Percentiles rank a stretch among this genome's conserved stretches.
Conservation (phyloP, 768 basidiomycete genomes). For the Mycena filopes region DNA sequence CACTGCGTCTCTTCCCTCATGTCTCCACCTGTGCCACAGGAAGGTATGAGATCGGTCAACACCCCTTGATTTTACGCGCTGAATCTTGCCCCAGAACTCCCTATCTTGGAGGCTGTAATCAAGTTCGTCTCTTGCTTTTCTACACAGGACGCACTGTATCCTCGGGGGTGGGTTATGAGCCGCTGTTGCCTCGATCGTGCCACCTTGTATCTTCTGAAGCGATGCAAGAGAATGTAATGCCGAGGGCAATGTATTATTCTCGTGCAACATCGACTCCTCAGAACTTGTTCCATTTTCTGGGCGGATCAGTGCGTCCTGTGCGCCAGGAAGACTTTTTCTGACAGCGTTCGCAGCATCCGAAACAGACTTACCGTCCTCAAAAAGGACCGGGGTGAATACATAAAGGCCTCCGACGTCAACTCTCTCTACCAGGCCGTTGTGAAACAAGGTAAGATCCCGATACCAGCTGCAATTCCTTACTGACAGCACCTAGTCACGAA, state of each 20-base stretch:
- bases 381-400: constrained; percentile 92
- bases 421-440: constrained; percentile 92
- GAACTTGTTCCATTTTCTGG: constrained; percentile 11
- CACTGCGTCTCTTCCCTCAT: constrained; percentile 45
- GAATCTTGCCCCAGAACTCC: constrained; percentile 70
- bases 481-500: constrained; percentile 72
- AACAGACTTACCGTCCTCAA: constrained; percentile 95
- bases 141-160: constrained; percentile 25
- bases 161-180: neutral
- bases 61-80: constrained; percentile 29
- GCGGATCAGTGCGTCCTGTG: constrained; percentile 36
- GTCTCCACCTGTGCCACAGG: constrained; percentile 80
- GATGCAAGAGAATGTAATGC: constrained; percentile 23
- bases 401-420: constrained; percentile 93
- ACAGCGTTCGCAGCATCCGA: constrained; percentile 72
- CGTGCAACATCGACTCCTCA: constrained; percentile 7
- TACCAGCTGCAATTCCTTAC: neutral
- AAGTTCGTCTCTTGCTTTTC: constrained; percentile 61
- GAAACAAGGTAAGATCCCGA: constrained; percentile 78
- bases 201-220: constrained; percentile 7
- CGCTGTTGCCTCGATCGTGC: neutral
- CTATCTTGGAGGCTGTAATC: constrained; percentile 94
- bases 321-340: constrained; percentile 27
- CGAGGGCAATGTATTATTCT: constrained; percentile 10
- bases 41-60: constrained; percentile 60